phyloP scores from a whole-genome alignment of 352 stramenopile genomes.

The Elongisporangium prolatum region DNA sequence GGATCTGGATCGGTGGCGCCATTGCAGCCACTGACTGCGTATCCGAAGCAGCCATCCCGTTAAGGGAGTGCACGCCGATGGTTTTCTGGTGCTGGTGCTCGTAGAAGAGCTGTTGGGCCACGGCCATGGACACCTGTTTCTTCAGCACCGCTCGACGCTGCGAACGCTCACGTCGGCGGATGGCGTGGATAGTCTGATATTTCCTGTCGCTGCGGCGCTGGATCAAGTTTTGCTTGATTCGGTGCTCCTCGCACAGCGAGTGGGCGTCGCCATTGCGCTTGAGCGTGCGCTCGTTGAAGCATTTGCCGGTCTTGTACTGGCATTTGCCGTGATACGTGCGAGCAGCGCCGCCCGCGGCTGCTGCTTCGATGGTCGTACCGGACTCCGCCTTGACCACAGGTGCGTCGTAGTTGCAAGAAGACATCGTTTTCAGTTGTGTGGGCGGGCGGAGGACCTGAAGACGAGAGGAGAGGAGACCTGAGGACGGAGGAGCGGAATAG shows the following conservation, averaged over 20 bases:
- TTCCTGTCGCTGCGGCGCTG: constrained; percentile 82
- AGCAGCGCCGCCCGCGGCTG: neutral
- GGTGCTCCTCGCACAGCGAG: constrained; percentile 81
- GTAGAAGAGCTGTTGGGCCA: constrained; percentile 76
- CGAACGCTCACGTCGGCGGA: constrained; percentile 72
- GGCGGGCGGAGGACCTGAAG: constrained; percentile 12
- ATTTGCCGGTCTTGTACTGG: constrained; percentile 88
- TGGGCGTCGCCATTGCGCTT: constrained; percentile 82
- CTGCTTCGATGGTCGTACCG: neutral
- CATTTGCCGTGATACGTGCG: constrained; percentile 72
- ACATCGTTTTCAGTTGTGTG: constrained; percentile 29
- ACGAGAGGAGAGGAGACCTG: neutral
- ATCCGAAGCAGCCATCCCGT: constrained; percentile 8
- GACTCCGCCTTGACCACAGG: constrained; percentile 6
- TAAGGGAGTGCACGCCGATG: constrained; percentile 36
- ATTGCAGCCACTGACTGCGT: neutral
- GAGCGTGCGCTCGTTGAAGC: constrained; percentile 81
- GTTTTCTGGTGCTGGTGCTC: constrained; percentile 79
- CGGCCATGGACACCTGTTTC: constrained; percentile 75
- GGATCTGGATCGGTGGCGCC: constrained; percentile 2
- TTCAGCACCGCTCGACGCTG: constrained; percentile 75
- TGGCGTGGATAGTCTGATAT: constrained; percentile 81
- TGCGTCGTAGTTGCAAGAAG: constrained; percentile 17
- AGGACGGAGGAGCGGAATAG: constrained; percentile 2
- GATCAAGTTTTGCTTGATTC: constrained; percentile 82